A percentile compares a stretch with the other conserved stretches of the same genome.
These are phyloP conservation scores for Leccinum barrowsii DNA, from an alignment of 768 basidiomycete species.

Conservation along the genomic window DNA sequence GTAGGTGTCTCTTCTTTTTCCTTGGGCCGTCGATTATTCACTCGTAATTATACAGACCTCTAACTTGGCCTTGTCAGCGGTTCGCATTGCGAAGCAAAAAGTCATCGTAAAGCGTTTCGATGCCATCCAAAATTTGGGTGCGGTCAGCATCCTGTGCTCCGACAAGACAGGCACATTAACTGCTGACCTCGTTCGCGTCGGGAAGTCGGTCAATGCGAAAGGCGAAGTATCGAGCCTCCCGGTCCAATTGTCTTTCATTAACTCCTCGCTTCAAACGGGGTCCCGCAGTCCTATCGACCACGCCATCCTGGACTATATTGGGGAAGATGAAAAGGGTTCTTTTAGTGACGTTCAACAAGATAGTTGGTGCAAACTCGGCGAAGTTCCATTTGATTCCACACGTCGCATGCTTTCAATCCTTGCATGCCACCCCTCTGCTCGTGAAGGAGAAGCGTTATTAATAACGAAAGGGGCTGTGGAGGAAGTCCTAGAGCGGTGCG, in stretches of 20 bases:
- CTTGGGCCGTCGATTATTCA: not conserved
- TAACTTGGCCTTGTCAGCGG: slow-evolving; percentile 56
- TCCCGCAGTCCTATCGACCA: slow-evolving; percentile 35
- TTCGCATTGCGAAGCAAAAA: slow-evolving; percentile 52
- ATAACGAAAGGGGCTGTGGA: slow-evolving; percentile 32
- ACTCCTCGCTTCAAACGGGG: slow-evolving; percentile 33
- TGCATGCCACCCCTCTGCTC: slow-evolving; percentile 22
- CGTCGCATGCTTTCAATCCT: slow-evolving; percentile 35
- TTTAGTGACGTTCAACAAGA: slow-evolving; percentile 9
- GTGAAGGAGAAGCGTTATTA: slow-evolving; percentile 20
- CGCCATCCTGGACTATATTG: slow-evolving; percentile 30
- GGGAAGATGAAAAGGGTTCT: slow-evolving; percentile 11
- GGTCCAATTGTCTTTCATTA: slow-evolving; percentile 28
- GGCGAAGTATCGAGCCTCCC: slow-evolving; percentile 26
- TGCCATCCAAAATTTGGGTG: slow-evolving; percentile 59
- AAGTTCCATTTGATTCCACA: slow-evolving; percentile 36
- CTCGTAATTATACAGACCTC: slow-evolving; percentile 47
- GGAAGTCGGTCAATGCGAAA: slow-evolving; percentile 21
- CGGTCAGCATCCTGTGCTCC: slow-evolving; percentile 51
- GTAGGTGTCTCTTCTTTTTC: slow-evolving; percentile 13
- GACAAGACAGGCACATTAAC: slow-evolving; percentile 68
- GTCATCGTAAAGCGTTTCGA: slow-evolving; percentile 63
- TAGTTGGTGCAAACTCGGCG: slow-evolving; percentile 30
- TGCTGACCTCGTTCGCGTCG: slow-evolving; percentile 36
- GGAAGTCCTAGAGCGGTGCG: slow-evolving; percentile 31